Conservation (phyloP, 345 rosid species). For the Hypericum perforatum region DNA sequence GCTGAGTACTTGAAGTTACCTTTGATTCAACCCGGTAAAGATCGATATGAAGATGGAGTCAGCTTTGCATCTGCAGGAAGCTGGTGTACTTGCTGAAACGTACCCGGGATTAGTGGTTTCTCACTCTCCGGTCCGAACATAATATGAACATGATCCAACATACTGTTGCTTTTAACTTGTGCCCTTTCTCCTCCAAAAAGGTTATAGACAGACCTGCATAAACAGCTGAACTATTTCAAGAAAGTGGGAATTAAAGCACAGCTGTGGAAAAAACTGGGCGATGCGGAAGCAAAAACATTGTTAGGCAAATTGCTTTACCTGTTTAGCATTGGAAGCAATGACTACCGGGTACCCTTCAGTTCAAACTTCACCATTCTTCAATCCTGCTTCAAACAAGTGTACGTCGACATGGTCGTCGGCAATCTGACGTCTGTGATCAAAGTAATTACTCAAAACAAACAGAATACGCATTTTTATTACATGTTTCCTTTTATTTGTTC, state of each 20-base stretch:
- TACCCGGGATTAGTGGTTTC: constrained; percentile 22
- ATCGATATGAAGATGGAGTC: constrained; percentile 24
- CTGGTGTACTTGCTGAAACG: constrained; percentile 36
- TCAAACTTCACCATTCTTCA: constrained; percentile 16
- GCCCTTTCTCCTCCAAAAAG: constrained; percentile 9
- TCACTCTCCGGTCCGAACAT: background rate
- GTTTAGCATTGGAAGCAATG: constrained; percentile 32
- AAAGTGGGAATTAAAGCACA: constrained; percentile 14
- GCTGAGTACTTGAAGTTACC: constrained; percentile 38
- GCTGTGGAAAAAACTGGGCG: constrained; percentile 28
- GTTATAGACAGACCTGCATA: constrained; percentile 31
- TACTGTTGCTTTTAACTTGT: background rate
- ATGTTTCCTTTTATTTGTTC: background rate
- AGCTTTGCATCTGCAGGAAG: constrained; percentile 45
- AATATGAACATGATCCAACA: background rate
- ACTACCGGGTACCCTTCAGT: constrained; percentile 9
- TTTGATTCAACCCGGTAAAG: constrained; percentile 24
- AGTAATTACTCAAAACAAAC: constrained; percentile 11
- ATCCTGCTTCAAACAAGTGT: constrained; percentile 14
- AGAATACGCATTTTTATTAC: background rate
- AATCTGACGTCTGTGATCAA: constrained; percentile 21
- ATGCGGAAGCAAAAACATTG: constrained; percentile 15
- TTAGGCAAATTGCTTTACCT: constrained; percentile 37
- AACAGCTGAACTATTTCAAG: constrained; percentile 29
- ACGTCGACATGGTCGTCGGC: constrained; percentile 21